A percentile compares a stretch with the other conserved stretches of the same genome.
These are phyloP conservation scores for Fusarium luffae DNA, from an alignment of 2,329 filamentous ascomycete species.

Conservation along the genomic window DNA sequence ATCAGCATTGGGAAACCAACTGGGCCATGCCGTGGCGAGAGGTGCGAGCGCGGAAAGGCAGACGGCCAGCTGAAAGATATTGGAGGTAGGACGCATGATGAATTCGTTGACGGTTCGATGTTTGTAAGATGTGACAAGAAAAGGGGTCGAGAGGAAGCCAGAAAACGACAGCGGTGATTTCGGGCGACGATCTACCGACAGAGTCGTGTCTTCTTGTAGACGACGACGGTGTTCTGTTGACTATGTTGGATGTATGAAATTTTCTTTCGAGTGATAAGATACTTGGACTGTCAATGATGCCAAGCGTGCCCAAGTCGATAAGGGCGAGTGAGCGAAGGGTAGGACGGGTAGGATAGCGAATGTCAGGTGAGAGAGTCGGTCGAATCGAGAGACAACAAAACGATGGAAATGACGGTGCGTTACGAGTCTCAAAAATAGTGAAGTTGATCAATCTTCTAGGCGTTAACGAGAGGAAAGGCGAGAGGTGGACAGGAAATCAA, in stretches of 20 bases:
- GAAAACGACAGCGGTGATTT: background rate
- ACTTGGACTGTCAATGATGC: constrained; percentile 6
- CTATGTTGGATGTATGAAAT: constrained; percentile 8
- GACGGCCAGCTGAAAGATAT: constrained; percentile 60
- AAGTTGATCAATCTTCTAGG: constrained; percentile 22
- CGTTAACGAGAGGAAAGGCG: constrained; percentile 22
- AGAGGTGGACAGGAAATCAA: constrained; percentile 30
- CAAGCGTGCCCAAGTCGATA: constrained; percentile 18
- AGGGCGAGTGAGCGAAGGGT: constrained; percentile 17
- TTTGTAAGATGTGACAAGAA: constrained; percentile 1
- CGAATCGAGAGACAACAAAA: constrained; percentile 34
- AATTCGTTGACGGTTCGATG: background rate
- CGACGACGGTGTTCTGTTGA: constrained; percentile 1
- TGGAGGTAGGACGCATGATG: constrained; percentile 62
- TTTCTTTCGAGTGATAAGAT: background rate
- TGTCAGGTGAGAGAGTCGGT: constrained; percentile 23
- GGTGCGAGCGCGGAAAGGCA: constrained; percentile 63
- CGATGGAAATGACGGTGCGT: constrained; percentile 6
- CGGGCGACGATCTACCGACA: background rate
- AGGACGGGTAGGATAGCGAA: constrained; percentile 23
- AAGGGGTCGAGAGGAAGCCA: constrained; percentile 2
- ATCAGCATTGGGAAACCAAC: constrained; percentile 65
- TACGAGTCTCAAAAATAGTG: constrained; percentile 13
- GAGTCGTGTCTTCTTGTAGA: background rate
- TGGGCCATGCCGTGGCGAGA: constrained; percentile 66